Conservation (phyloP, 768 basidiomycete species). For the Mycena filopes region DNA sequence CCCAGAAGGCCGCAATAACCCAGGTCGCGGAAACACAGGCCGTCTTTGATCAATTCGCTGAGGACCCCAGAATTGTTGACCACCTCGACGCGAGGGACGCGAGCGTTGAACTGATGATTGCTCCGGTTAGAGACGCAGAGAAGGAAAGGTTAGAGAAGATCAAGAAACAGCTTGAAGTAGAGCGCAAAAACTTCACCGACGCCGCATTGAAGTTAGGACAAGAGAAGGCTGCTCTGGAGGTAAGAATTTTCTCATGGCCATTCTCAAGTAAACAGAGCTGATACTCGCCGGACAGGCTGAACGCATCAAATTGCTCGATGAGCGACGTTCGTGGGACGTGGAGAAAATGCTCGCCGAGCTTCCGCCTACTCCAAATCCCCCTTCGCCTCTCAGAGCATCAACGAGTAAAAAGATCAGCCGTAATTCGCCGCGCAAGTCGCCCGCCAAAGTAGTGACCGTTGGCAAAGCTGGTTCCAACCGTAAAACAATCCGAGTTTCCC, state of each 20-base stretch:
- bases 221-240: conserved; percentile 76
- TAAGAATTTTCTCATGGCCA: conserved; percentile 38
- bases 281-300: conserved; percentile 59
- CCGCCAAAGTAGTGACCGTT: conserved; percentile 55
- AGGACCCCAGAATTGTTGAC: conserved; percentile 51
- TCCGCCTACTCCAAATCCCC: conserved; percentile 55
- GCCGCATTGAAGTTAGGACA: conserved; percentile 70
- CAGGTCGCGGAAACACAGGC: conserved; percentile 60
- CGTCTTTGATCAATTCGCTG: conserved; percentile 65
- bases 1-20: conserved; percentile 55
- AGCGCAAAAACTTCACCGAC: conserved; percentile 71
- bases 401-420: conserved; percentile 46
- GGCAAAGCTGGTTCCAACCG: conserved; percentile 56
- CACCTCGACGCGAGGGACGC: conserved; percentile 52
- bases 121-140: conserved; percentile 65
- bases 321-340: conserved; percentile 79
- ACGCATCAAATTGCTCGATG: conserved; percentile 68
- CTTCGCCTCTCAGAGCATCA: conserved; percentile 34
- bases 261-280: conserved; percentile 19
- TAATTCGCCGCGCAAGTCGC: conserved; percentile 57
- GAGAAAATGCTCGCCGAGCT: conserved; percentile 69
- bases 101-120: conserved; percentile 64
- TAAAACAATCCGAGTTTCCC: conserved; percentile 58
- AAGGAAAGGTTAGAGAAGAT: conserved; percentile 63
- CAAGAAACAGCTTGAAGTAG: conserved; percentile 68